These are phyloP conservation scores for Wickerhamiella occidentalis DNA, from an alignment of 805 yeast species.

Conservation along the genomic window DNA sequence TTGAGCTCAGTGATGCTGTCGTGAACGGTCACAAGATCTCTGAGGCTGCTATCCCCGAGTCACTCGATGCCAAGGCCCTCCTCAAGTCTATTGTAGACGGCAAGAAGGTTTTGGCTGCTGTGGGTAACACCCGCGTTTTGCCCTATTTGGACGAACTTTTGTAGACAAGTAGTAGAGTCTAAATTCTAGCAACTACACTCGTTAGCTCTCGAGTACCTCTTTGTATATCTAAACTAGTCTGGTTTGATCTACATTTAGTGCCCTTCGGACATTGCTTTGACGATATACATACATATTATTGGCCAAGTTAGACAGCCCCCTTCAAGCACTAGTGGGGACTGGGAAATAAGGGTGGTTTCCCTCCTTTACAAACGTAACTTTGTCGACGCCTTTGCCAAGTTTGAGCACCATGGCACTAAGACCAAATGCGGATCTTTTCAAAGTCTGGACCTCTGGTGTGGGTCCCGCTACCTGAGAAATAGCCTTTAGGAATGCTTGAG, in stretches of 20 bases:
- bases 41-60: slow-evolving; percentile 33
- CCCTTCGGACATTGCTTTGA: too few relatives aligned
- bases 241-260: too few relatives aligned
- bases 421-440: slow-evolving; percentile 20
- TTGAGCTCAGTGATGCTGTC: slow-evolving; percentile 39
- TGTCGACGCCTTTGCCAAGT: slow-evolving; percentile 8
- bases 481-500: slow-evolving; percentile 15
- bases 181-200: too few relatives aligned
- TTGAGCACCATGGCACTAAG: slow-evolving; percentile 11
- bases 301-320: too few relatives aligned
- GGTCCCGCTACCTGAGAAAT: slow-evolving; percentile 16
- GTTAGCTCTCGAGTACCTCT: too few relatives aligned
- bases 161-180: slow-evolving; percentile 18
- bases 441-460: slow-evolving; percentile 18
- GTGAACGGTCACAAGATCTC: slow-evolving; percentile 31
- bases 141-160: slow-evolving; percentile 87
- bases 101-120: slow-evolving; percentile 73
- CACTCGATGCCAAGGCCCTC: slow-evolving; percentile 27
- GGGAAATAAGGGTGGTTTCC: slow-evolving; percentile 40
- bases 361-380: slow-evolving; percentile 21
- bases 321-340: too few relatives aligned
- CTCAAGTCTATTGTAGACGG: slow-evolving; percentile 30
- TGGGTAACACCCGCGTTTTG: slow-evolving; percentile 75
- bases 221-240: too few relatives aligned
- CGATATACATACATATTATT: too few relatives aligned